A percentile compares a stretch with the other conserved stretches of the same genome.
These are phyloP conservation scores for Fusarium sterilihyphosum DNA, from an alignment of 2,329 filamentous ascomycete genomes.

Conservation along the genomic window DNA sequence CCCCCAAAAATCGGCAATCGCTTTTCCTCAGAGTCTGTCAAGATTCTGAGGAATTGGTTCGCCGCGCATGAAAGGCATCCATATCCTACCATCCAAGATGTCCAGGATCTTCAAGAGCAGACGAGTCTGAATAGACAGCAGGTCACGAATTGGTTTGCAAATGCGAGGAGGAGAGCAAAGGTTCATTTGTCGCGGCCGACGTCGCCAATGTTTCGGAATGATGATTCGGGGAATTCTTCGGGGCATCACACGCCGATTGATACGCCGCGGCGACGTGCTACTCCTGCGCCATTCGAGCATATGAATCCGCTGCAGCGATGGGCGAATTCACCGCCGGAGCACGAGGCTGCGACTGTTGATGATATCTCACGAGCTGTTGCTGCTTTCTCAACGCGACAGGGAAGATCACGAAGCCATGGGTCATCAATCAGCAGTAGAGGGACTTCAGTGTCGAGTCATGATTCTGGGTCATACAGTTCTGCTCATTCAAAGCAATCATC, in stretches of 20 bases:
- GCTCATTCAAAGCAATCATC: conserved; percentile 25
- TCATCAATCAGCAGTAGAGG: conserved; percentile 48
- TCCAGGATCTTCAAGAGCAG: conserved; percentile 75
- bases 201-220: conserved; percentile 31
- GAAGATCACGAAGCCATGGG: conserved; percentile 48
- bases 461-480: conserved; percentile 29
- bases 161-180: conserved; percentile 82
- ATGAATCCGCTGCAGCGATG: conserved; percentile 47
- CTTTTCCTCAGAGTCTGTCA: conserved; percentile 28
- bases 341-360: conserved; percentile 47
- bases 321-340: conserved; percentile 47
- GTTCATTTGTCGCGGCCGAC: conserved; percentile 50
- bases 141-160: conserved; percentile 89
- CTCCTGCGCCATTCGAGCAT: conserved; percentile 48
- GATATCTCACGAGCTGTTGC: conserved; percentile 46
- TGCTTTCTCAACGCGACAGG: conserved; percentile 50
- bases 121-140: conserved; percentile 82
- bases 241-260: conserved; percentile 56
- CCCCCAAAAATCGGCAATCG: conserved; percentile 33
- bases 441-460: conserved; percentile 25
- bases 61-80: conserved; percentile 78
- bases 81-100: conserved; percentile 85
- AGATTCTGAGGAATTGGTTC: conserved; percentile 81
- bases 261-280: conserved; percentile 59
- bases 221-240: conserved; percentile 24